Base-by-base conservation (phyloP, 495 filamentous ascomycete genomes). In the Poronia punctata region DNA sequence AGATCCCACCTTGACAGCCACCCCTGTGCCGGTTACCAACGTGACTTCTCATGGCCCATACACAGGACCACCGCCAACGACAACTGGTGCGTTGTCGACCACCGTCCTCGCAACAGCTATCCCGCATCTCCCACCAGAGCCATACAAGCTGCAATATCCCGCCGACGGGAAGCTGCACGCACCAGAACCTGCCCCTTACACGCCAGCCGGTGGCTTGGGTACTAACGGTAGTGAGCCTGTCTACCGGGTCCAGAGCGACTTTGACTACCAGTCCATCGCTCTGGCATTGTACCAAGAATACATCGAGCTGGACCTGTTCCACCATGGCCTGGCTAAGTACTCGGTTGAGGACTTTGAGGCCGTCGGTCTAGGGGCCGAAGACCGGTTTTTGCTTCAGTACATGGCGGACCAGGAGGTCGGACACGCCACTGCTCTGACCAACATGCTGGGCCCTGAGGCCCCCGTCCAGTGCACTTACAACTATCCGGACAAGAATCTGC, bases 251-350 rank as follows among this genome's bases (percentile, higher is more conserved):
- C 59, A 80, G 30, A 80, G 77, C 38, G 84, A 88, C 46, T 88
- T 85, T 48, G 84, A 87, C 51, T 88, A 77, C 54, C 63, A 86
- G 43, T 86, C 82, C 1, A 62, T 88, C 42, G 68, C 71, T 5
- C 71, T 90, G 6, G 82, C 69, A 5, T 65, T 89, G 2, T 86
- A 88, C 50, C 80, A 88, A 45, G 88, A 94, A 64, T 94, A 74
- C 70, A 88, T 92, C 46, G 88, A 95, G 59, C 68, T 93, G 0
- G 88, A 93, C 54, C 71, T 89, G 11, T 95, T 94, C 76, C 81
- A 86, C 53, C 76, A 86, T 55, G 86, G 82, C 12, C 69, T 94
- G 12, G 73, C 71, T 1, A 74, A 69, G 0, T 94, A 90, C 65
- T 75, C 74, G 1, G 76, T 66, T 0, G 65, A 78, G 9, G 84